Evolutionary conservation across 177 flowering plant genomes (phyloP).

Genomic region (Vitis hybrid): DNA sequence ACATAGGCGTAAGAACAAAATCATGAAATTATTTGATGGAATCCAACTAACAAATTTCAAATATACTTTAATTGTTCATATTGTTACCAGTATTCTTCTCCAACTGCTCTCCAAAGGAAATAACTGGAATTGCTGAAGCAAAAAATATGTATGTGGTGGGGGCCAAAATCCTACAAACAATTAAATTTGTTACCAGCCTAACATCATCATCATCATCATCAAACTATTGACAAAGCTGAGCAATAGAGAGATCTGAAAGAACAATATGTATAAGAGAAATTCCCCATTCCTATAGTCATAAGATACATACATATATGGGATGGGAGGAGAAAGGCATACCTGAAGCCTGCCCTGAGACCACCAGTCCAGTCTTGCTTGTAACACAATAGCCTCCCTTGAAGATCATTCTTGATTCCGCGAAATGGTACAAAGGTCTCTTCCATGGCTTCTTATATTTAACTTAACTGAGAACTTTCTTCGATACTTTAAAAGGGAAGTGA

Average conservation of each 20-base stretch:
- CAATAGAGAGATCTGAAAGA: background rate
- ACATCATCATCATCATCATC: background rate
- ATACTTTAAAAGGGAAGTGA: background rate
- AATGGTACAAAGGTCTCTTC: constrained; percentile 46
- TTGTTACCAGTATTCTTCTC: constrained; percentile 37
- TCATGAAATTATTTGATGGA: background rate
- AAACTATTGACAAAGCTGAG: background rate
- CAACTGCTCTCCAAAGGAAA: constrained; percentile 47
- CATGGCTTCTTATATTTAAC: constrained; percentile 16
- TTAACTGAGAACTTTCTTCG: background rate
- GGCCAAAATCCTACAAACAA: constrained; percentile 33
- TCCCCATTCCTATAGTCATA: background rate
- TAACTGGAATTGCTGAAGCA: constrained; percentile 49
- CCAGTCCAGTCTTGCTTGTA: constrained; percentile 47
- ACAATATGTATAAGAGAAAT: background rate
- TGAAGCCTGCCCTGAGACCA: constrained; percentile 38
- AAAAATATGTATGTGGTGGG: constrained; percentile 46
- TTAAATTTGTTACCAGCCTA: background rate
- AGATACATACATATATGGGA: background rate
- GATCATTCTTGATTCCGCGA: constrained; percentile 39
- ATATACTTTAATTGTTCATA: background rate
- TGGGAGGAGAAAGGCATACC: constrained; percentile 19
- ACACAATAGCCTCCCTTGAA: constrained; percentile 37
- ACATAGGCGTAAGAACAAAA: background rate
- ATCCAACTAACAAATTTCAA: background rate